These are phyloP conservation scores for Lasiodiplodia theobromae DNA, from an alignment of 2,329 filamentous ascomycete species.

Conservation along the genomic window DNA sequence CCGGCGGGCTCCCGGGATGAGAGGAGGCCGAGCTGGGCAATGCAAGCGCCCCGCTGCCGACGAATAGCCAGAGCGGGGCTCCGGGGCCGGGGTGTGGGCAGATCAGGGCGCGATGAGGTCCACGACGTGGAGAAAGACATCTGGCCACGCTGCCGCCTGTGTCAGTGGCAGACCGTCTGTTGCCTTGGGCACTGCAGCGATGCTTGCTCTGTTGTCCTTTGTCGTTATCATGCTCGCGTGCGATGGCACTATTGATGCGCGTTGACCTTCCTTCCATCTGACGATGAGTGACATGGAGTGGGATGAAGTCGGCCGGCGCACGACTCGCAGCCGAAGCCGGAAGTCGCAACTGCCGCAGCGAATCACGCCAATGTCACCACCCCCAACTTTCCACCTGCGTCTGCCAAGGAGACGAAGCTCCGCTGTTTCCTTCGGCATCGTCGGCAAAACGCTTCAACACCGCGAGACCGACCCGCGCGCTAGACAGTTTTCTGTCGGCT, in stretches of 20 bases:
- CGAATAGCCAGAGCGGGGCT: constrained; percentile 12
- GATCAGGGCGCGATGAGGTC: constrained; percentile 15
- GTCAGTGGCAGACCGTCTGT: too few relatives aligned
- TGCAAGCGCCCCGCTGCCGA: constrained; percentile 21
- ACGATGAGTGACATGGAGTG: neutral
- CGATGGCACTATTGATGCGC: neutral
- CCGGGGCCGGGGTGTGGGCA: neutral
- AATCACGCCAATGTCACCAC: constrained; percentile 24
- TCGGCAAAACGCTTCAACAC: constrained; percentile 2
- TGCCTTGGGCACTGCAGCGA: neutral
- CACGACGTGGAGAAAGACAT: constrained; percentile 9
- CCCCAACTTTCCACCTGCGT: constrained; percentile 5
- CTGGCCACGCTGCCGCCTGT: neutral
- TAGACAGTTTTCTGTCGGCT: constrained; percentile 3
- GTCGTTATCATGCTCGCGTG: neutral
- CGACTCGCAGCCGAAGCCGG: constrained; percentile 1
- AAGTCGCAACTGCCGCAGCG: neutral
- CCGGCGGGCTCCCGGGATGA: constrained; percentile 4
- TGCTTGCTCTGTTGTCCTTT: neutral
- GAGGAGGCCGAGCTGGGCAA: neutral
- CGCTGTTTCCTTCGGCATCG: neutral
- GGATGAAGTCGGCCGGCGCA: neutral
- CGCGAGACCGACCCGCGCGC: neutral
- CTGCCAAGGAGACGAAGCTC: neutral
- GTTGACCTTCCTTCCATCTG: neutral